Percentiles rank a stretch among this genome's conserved stretches.
Evolutionary conservation across 495 filamentous ascomycete species (phyloP).

Genomic region (Ramalina intermedia): DNA sequence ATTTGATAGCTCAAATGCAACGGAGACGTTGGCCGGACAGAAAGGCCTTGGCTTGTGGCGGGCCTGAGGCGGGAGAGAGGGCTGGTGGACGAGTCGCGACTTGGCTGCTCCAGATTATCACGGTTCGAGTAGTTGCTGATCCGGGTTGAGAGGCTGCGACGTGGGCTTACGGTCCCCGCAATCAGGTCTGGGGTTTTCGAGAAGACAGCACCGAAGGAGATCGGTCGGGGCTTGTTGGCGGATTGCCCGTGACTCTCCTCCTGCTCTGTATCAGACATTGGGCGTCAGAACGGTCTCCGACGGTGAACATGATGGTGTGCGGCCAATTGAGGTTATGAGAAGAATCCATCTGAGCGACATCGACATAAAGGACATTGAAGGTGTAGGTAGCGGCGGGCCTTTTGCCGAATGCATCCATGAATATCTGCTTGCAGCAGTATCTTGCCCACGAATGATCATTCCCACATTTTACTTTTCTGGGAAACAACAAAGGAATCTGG

Average conservation of each 20-base stretch:
- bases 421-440: too few relatives aligned
- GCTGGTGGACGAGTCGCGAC: not conserved
- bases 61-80: not conserved
- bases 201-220: slow-evolving; percentile 1
- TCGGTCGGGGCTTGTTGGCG: not conserved
- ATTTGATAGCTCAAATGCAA: not conserved
- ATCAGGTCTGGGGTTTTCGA: not conserved
- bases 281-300: too few relatives aligned
- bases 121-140: not conserved
- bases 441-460: too few relatives aligned
- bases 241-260: not conserved
- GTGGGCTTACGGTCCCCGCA: not conserved
- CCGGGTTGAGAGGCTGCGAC: not conserved
- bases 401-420: too few relatives aligned
- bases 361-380: too few relatives aligned
- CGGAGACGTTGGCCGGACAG: not conserved
- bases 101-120: not conserved
- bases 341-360: too few relatives aligned
- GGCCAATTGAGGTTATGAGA: too few relatives aligned
- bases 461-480: too few relatives aligned
- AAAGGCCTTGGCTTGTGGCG: not conserved
- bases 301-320: too few relatives aligned
- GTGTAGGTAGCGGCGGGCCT: too few relatives aligned
- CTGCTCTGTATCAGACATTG: not conserved
- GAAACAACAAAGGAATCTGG: too few relatives aligned